phyloP scores from a whole-genome alignment of 352 stramenopile species.

The Phytopythium boreale region DNA sequence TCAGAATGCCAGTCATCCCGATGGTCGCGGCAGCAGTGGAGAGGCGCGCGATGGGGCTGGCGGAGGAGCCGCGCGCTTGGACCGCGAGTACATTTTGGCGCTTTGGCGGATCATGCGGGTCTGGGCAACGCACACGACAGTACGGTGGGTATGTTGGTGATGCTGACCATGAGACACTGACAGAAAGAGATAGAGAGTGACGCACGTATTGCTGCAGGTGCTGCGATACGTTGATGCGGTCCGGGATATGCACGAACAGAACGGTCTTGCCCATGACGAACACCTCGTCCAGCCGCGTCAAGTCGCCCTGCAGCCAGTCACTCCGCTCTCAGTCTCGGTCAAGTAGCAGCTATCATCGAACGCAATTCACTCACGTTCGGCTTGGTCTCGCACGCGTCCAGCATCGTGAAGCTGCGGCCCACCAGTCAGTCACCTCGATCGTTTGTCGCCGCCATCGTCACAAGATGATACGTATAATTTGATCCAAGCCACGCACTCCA shows the following conservation, averaged over 20 bases:
- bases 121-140: conserved; percentile 21
- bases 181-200: conserved; percentile 1
- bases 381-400: conserved; percentile 75
- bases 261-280: conserved; percentile 88
- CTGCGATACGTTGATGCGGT: conserved; percentile 79
- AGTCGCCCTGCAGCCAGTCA: conserved; percentile 35
- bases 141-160: background rate
- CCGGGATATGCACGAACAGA: conserved; percentile 84
- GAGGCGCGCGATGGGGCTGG: background rate
- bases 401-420: conserved; percentile 53
- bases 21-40: background rate
- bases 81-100: conserved; percentile 76
- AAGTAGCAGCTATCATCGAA: no score
- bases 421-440: background rate
- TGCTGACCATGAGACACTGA: no score
- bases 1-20: background rate
- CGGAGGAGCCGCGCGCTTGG: conserved; percentile 39
- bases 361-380: conserved; percentile 33
- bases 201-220: conserved; percentile 77
- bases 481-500: conserved; percentile 67
- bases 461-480: no score
- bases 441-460: no score
- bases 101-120: conserved; percentile 78
- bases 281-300: conserved; percentile 70
- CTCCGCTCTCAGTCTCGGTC: background rate